These are phyloP conservation scores for Mycotypha africana DNA, from an alignment of 371 early-diverging fungal species.

Conservation along the genomic window DNA sequence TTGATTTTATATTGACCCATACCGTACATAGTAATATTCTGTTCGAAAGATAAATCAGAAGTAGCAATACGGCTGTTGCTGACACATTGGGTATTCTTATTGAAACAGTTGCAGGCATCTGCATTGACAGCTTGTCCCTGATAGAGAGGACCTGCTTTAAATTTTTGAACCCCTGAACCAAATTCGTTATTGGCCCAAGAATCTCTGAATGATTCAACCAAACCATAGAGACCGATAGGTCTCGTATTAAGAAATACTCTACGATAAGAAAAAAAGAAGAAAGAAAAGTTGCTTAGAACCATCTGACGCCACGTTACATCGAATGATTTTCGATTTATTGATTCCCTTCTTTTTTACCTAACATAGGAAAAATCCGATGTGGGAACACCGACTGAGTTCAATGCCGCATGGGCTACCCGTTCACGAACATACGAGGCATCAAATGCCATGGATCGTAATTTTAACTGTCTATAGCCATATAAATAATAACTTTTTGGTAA, in stretches of 20 bases:
- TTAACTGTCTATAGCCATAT: slow-evolving; percentile 39
- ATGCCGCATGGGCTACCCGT: slow-evolving; percentile 27
- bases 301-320: too few relatives aligned
- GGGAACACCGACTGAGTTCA: slow-evolving; percentile 41
- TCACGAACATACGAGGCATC: slow-evolving; percentile 45
- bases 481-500: slow-evolving; percentile 13
- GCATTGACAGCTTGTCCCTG: slow-evolving; percentile 7
- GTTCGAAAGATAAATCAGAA: slow-evolving; percentile 14
- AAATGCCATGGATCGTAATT: slow-evolving; percentile 37
- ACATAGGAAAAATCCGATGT: slow-evolving; percentile 38
- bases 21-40: slow-evolving; percentile 2
- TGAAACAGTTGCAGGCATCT: too few relatives aligned
- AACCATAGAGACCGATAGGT: slow-evolving; percentile 16
- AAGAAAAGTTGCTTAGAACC: too few relatives aligned
- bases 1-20: slow-evolving; percentile 18
- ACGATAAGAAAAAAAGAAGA: background rate
- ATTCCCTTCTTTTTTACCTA: slow-evolving; percentile 9
- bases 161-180: slow-evolving; percentile 1
- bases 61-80: background rate
- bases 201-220: slow-evolving; percentile 16
- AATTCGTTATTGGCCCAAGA: slow-evolving; percentile 18
- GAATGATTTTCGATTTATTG: too few relatives aligned
- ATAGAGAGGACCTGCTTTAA: slow-evolving; percentile 8
- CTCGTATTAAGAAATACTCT: slow-evolving; percentile 11
- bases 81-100: background rate